Base-by-base conservation (phyloP, 2,329 filamentous ascomycete species). In the Ophiostoma angusticollis region DNA sequence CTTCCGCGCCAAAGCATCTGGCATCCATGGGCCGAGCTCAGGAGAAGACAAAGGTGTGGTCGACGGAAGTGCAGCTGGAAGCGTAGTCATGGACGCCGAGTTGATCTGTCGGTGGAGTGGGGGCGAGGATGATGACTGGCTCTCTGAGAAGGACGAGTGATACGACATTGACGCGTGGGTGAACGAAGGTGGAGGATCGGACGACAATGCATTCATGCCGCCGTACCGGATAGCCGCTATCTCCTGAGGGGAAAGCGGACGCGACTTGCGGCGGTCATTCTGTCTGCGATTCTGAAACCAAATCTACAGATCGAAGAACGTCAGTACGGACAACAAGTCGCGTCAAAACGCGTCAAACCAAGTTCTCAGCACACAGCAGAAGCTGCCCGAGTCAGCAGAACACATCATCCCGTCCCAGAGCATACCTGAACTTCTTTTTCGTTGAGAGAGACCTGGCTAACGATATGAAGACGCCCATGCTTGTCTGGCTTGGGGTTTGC, bases 241-340 rank as follows among this genome's bases (percentile, higher is more conserved):
- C 56, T 91, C 84, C 57, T 86, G 78, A 9, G 80, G 74, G 21
- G 84, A 74, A 27, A 93, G 69, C 33, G 87, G 86, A 50, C 84
- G 80, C 40, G 84, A 85, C 64, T 89, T 93, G 49, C 89, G 76
- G 51, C 89, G 75, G 57, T 93, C 84, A 59, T 93, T 94, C 59
- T 96, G 89, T 48, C 89, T 74, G 54, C 86, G 77, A 54, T 95
- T 95, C 55, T 95, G 89, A 62, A 95, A 95, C 89, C 89, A 96
- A 51, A 95, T 94, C 89, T 95, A 42, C 36, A 23, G 11, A n/a
- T n/a, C n/a, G n/a, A n/a, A n/a, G 9, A 25, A 3, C 2, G 36
- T 43, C n/a, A 35, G 34, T 17, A 35, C 31, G 39, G 24, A 14
- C 28, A 25, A 33, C 17, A 16, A 17, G 18, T 41, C 39, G 23